Evolutionary conservation across 2,329 filamentous ascomycete species (phyloP), one percentile per base, ranked within the genome.

Genomic region (Xylaria sp.): DNA sequence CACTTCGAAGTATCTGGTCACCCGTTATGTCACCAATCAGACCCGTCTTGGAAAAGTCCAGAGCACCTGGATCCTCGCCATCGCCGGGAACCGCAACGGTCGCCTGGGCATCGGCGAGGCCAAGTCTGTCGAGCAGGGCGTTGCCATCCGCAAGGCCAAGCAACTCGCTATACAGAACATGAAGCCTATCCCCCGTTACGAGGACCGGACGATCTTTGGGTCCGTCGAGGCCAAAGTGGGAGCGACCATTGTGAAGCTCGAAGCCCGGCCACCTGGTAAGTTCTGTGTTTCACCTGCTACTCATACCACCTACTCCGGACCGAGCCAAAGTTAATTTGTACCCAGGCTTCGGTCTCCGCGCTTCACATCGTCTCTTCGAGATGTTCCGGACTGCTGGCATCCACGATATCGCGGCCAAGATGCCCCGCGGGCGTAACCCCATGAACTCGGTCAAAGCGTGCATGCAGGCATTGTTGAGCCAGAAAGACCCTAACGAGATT

Each of bases 381-480:
- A 93, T 99, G 83, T 94, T 92, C 74, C 90, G 92, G 67, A 89
- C 89, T 51, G 91, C 88, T 42, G 95, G 95, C 68, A 92, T 99
- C 73, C 84, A 89, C 67, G 95, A 99, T 76, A 86, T 99, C 35
- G 86, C 93, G 15, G 94, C 92, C 51, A 86, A 86, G 69, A 94
- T 96, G 66, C 89, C 89, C 38, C 90, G 94, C 47, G 92, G 92
- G 66, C 87, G 94, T 73, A 98, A 97, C 83, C 92, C 93, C 70
- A 97, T 98, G 93, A 99, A 99, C 82, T 92, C 94, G 17, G 91
- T 97, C 79, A 97, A 97, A 82, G 95, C 95, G 14, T 86, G 92
- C 42, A 92, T 91, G 78, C 78, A 94, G 77, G 94, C 94, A 4
- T 82, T 99, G 66, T 86, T 87, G 77, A 90, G 83, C 80, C 95